Percentiles rank a stretch among this genome's conserved stretches.
These are phyloP conservation scores for Talaromyces atroroseus DNA, from an alignment of 2,329 filamentous ascomycete species.

Conservation along the genomic window DNA sequence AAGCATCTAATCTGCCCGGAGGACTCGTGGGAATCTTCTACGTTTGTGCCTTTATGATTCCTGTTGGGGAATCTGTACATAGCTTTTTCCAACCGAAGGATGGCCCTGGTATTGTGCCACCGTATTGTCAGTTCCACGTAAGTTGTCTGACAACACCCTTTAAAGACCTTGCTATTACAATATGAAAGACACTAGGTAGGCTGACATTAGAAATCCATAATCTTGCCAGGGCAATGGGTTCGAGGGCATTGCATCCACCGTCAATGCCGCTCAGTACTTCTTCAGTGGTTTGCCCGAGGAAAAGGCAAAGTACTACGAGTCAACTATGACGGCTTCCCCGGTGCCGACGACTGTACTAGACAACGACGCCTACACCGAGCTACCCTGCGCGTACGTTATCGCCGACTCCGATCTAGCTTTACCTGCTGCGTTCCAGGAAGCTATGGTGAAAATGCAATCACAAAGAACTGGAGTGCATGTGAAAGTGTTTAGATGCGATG, in stretches of 20 bases:
- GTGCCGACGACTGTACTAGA: conserved; percentile 18
- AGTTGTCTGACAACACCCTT: background rate
- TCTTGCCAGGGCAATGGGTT: conserved; percentile 15
- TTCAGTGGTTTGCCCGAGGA: conserved; percentile 25
- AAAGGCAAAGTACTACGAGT: conserved; percentile 21
- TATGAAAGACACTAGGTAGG: background rate
- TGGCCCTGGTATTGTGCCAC: conserved; percentile 17
- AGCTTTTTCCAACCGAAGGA: conserved; percentile 28
- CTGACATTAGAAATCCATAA: background rate
- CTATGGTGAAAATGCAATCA: conserved; percentile 24
- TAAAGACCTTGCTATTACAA: background rate
- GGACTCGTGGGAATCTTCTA: conserved; percentile 26
- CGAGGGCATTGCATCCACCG: conserved; percentile 20
- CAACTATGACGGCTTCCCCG: conserved; percentile 2
- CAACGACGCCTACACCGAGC: conserved; percentile 25
- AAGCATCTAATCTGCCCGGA: conserved; percentile 15
- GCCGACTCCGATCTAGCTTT: conserved; percentile 25
- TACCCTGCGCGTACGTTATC: conserved; percentile 32
- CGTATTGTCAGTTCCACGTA: conserved; percentile 27
- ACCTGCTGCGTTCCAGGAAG: conserved; percentile 28
- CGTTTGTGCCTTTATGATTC: conserved; percentile 26
- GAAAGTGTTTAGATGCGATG: conserved; percentile 20
- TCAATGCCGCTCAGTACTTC: conserved; percentile 22
- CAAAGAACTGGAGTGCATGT: background rate
- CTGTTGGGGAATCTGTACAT: conserved; percentile 25